A percentile compares a stretch with the other conserved stretches of the same genome.
Conservation (phyloP, 2,329 filamentous ascomycete genomes). For the Ascochyta clinopodiicola region DNA sequence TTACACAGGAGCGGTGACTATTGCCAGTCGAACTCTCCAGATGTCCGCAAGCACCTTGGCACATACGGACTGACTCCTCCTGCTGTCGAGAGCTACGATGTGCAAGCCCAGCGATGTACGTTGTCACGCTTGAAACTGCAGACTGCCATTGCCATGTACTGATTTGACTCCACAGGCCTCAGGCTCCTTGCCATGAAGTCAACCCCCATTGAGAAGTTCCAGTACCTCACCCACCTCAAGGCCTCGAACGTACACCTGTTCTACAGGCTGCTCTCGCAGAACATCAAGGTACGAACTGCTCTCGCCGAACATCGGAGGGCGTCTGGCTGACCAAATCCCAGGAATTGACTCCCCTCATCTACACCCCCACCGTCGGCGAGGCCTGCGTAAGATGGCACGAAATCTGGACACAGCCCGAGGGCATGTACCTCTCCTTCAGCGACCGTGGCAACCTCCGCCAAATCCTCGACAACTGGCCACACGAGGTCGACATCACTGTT, state of each 20-base stretch:
- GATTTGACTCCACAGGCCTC: constrained; percentile 65
- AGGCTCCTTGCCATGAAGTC: constrained; percentile 74
- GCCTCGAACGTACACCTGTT: constrained; percentile 80
- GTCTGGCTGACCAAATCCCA: constrained; percentile 51
- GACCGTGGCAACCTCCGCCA: constrained; percentile 89
- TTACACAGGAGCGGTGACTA: constrained; percentile 53
- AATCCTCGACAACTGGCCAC: constrained; percentile 93
- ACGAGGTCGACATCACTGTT: constrained; percentile 93
- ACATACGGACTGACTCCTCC: constrained; percentile 62
- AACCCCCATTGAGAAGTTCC: constrained; percentile 80
- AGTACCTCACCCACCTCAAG: constrained; percentile 79
- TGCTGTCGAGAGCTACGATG: constrained; percentile 57
- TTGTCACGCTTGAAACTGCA: constrained; percentile 33
- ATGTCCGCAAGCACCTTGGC: constrained; percentile 58
- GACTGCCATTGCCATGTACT: constrained; percentile 2
- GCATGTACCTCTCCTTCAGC: constrained; percentile 92
- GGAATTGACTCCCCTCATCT: constrained; percentile 83
- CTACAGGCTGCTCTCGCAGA: constrained; percentile 78
- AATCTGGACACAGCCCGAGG: constrained; percentile 93
- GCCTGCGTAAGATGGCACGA: constrained; percentile 96
- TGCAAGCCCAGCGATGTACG: constrained; percentile 59
- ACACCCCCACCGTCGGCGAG: constrained; percentile 91
- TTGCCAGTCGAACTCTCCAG: constrained; percentile 57
- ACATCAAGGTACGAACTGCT: constrained; percentile 60
- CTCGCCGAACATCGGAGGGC: neutral